phyloP scores from a whole-genome alignment of 2,329 filamentous ascomycete species.

The Clonostachys rhizophaga region DNA sequence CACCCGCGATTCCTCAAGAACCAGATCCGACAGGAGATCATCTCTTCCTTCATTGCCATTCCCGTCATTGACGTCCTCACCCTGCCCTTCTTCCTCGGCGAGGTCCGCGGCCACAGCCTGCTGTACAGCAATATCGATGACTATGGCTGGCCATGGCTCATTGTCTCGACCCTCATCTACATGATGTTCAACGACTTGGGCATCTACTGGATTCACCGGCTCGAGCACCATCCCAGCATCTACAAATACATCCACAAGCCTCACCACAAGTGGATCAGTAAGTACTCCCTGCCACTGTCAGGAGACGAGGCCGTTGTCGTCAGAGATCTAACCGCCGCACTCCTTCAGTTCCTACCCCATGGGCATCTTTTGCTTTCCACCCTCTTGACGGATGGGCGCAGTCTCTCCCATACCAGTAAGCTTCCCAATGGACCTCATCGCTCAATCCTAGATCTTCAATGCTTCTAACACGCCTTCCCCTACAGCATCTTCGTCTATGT shows the following conservation, averaged over 20 bases:
- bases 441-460: too few relatives aligned
- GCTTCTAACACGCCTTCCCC: constrained; percentile 12
- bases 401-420: constrained; percentile 35
- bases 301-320: constrained; percentile 10
- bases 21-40: constrained; percentile 37
- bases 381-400: constrained; percentile 39
- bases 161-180: constrained; percentile 29
- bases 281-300: too few relatives aligned
- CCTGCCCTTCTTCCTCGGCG: constrained; percentile 36
- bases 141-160: constrained; percentile 14
- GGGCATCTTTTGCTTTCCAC: constrained; percentile 41
- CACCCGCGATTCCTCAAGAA: constrained; percentile 43
- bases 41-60: constrained; percentile 26
- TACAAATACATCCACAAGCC: constrained; percentile 44
- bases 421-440: too few relatives aligned
- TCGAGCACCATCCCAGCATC: constrained; percentile 36
- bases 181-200: constrained; percentile 38
- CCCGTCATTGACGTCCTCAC: constrained; percentile 26
- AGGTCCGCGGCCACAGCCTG: constrained; percentile 39
- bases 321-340: constrained; percentile 10
- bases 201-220: constrained; percentile 43
- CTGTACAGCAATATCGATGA: constrained; percentile 29
- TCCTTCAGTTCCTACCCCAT: constrained; percentile 30
- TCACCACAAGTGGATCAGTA: constrained; percentile 40
- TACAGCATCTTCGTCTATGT: constrained; percentile 29